Evolutionary conservation across 805 yeast genomes (phyloP).

Genomic region (Lipomyces japonicus): DNA sequence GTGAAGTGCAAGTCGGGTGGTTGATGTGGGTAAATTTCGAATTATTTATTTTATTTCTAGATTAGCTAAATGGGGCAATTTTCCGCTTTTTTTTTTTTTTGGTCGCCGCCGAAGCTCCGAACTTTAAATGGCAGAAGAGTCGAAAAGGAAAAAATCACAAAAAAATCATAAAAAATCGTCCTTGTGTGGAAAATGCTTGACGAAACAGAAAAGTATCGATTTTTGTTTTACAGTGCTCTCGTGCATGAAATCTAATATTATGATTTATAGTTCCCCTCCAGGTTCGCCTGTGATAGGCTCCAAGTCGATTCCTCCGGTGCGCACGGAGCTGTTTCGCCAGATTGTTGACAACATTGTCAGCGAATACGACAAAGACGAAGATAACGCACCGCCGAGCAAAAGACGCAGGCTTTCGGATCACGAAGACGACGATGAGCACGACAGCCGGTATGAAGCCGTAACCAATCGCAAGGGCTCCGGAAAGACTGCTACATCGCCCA

Average conservation of each 20-base stretch:
- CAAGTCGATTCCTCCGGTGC: neutral
- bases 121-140: neutral
- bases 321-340: constrained; percentile 2
- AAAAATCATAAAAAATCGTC: too few relatives aligned
- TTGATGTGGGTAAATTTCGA: neutral
- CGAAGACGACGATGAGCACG: constrained; percentile 7
- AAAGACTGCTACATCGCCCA: neutral
- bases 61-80: neutral
- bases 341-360: constrained; percentile 8
- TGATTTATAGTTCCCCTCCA: constrained; percentile 12
- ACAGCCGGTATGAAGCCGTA: constrained; percentile 16
- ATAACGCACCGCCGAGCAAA: constrained; percentile 1
- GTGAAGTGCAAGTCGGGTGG: neutral
- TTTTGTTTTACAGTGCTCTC: too few relatives aligned
- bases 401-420: neutral
- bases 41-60: too few relatives aligned
- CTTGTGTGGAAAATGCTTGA: constrained; percentile 19
- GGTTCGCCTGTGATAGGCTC: neutral
- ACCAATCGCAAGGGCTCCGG: neutral
- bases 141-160: neutral
- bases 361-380: constrained; percentile 7
- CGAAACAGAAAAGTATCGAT: constrained; percentile 21
- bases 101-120: neutral
- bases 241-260: too few relatives aligned
- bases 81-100: neutral